Evolutionary conservation across 83 land plant genomes (phyloP).

Genomic region (Larix sibirica): DNA sequence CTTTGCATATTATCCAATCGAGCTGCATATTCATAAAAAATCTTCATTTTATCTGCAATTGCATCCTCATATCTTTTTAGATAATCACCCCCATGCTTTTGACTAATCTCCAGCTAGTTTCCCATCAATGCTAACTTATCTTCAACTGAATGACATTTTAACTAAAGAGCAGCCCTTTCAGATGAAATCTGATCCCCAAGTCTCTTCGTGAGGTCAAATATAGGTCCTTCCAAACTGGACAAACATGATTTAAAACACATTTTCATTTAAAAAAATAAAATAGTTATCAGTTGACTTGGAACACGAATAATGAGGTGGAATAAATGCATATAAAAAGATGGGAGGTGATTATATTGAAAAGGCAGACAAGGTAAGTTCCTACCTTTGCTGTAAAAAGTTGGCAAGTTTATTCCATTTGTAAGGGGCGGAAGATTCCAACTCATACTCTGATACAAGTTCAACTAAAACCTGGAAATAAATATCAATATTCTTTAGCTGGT

Average conservation of each 20-base stretch:
- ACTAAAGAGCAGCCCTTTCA: conserved; percentile 54
- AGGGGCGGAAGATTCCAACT: conserved; percentile 66
- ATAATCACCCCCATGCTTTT: conserved; percentile 72
- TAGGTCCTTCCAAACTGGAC: conserved; percentile 81
- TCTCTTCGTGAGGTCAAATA: conserved; percentile 69
- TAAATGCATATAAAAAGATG: not conserved
- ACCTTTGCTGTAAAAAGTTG: conserved; percentile 77
- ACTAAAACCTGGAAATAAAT: conserved; percentile 63
- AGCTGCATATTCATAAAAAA: conserved; percentile 58
- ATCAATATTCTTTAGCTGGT: not conserved
- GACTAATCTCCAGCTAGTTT: conserved; percentile 84
- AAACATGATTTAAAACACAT: not conserved
- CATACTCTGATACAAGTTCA: conserved; percentile 69
- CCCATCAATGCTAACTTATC: conserved; percentile 66
- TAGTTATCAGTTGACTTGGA: not conserved
- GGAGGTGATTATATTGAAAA: not conserved
- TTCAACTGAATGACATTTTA: conserved; percentile 74
- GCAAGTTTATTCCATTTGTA: conserved; percentile 85
- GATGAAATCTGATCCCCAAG: conserved; percentile 56
- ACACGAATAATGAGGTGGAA: not conserved
- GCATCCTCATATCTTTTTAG: conserved; percentile 82
- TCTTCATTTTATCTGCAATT: conserved; percentile 63
- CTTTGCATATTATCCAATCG: conserved; percentile 63
- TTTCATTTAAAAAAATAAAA: not conserved
- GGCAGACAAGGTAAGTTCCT: not conserved